A percentile compares a stretch with the other conserved stretches of the same genome.
These are phyloP conservation scores for Pogostemon cablin DNA, from an alignment of 257 asterid genomes.

Conservation along the genomic window DNA sequence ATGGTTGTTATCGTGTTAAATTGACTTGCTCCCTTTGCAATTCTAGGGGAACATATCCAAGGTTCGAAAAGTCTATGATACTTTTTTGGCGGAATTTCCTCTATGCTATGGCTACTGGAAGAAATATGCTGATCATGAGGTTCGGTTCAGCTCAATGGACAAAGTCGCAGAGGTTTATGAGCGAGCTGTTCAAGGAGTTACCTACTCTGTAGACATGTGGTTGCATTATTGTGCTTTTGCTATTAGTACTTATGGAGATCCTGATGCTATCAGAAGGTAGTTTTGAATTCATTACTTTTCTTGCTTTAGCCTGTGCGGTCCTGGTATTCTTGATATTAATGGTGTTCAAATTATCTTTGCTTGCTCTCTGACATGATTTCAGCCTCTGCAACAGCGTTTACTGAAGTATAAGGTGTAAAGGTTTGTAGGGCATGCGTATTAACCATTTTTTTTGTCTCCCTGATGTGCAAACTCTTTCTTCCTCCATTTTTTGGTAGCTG, in stretches of 20 bases:
- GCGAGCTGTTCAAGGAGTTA: slow-evolving; percentile 93
- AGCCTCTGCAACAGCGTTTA: slow-evolving; percentile 66
- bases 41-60: slow-evolving; percentile 74
- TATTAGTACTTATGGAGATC: slow-evolving; percentile 87
- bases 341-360: slow-evolving; percentile 45
- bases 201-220: slow-evolving; percentile 99
- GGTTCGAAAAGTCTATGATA: slow-evolving; percentile 83
- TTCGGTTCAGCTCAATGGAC: slow-evolving; percentile 80
- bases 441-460: slow-evolving; percentile 33
- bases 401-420: slow-evolving; percentile 63
- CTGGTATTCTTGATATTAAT: slow-evolving; percentile 41
- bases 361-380: slow-evolving; percentile 66
- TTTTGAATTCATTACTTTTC: slow-evolving; percentile 30
- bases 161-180: slow-evolving; percentile 95
- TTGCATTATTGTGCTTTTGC: slow-evolving; percentile 88
- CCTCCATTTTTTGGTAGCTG: slow-evolving; percentile 47
- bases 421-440: slow-evolving; percentile 70
- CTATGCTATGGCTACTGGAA: slow-evolving; percentile 99
- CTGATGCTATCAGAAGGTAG: slow-evolving; percentile 91
- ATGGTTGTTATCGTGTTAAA: neutral
- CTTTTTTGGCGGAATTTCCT: slow-evolving; percentile 92
- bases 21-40: neutral
- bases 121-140: slow-evolving; percentile 98
- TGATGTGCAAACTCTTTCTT: slow-evolving; percentile 58
- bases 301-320: slow-evolving; percentile 36